Evolutionary conservation across 208 protist genomes (phyloP).

Genomic region (Acanthamoeba pearcei): DNA sequence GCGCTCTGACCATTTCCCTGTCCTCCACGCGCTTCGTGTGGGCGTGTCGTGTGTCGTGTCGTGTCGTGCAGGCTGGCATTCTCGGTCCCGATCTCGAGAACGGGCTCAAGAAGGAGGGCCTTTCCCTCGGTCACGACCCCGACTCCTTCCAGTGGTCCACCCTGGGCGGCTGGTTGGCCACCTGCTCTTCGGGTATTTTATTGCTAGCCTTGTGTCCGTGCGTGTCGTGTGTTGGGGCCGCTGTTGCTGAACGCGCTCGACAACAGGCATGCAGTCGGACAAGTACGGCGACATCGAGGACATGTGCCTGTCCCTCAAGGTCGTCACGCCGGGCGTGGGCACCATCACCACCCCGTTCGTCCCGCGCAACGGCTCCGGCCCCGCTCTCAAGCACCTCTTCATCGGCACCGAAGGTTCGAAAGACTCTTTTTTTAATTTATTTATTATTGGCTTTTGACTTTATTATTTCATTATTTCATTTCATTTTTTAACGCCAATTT

Average conservation of each 20-base stretch:
- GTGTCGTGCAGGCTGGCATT: not conserved
- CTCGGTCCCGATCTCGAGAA: constrained; percentile 60
- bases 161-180: constrained; percentile 82
- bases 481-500: not conserved
- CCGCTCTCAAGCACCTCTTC: constrained; percentile 82
- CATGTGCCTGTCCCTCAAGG: constrained; percentile 79
- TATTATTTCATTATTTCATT: no score
- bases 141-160: constrained; percentile 83
- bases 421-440: not conserved
- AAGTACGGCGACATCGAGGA: constrained; percentile 83
- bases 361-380: constrained; percentile 77
- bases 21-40: not conserved
- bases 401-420: constrained; percentile 80
- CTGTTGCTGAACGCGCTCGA: not conserved
- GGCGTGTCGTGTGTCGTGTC: not conserved
- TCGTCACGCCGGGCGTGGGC: constrained; percentile 78
- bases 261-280: constrained; percentile 64
- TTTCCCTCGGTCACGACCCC: constrained; percentile 80
- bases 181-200: constrained; percentile 75
- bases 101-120: constrained; percentile 54
- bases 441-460: not conserved
- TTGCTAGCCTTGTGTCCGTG: no score
- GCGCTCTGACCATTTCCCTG: not conserved
- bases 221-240: not conserved
- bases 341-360: constrained; percentile 76